Base-by-base conservation (phyloP, 139 green algal genomes). In the Volvox reticuliferus region DNA sequence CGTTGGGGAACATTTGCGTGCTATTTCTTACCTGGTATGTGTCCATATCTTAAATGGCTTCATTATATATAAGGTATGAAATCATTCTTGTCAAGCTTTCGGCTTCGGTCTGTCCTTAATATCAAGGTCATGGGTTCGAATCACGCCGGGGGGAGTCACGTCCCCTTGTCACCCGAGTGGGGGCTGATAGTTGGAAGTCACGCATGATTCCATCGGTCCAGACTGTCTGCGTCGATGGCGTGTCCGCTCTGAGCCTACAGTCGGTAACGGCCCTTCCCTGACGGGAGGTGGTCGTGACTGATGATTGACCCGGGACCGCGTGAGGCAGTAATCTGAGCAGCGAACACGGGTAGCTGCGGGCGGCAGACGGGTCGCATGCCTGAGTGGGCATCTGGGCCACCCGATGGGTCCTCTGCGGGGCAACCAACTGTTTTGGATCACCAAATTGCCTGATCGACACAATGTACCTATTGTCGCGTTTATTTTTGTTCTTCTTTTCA, bases 271-370 rank as follows among this genome's bases (percentile, higher is more conserved):
- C 2, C 22, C 55, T 63, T 62, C 19, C 81, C 81, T 88, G 82
- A 88, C 14, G 82, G 82, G 24, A 12, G 63, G 63, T 30, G 19
- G 21, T 79, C 63, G 32, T 36, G 82, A 32, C 62, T 26, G 33
- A 67, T 88, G 63, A 78, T 37, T 79, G 55, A 35, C 33, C 63
- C 20, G 26, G 82, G 6, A 88, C 3, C 22, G 82, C 82, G 82
- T 88, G 63, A 88, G 82, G 65, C 82, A 65, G 82, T 65, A 78
- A 88, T 37, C 82, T 65, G 82, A 79, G 82, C 82, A 88, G 82
- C 82, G 82, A 88, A 88, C 35, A 88, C 44, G 32, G 63, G 82
- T 35, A 79, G 63, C 82, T 79, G 82, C 82, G 82, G 63, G 33
- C 82, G 82, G 82, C 82, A 67, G 63, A 88, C 36, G 82, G 82